Conservation (phyloP, 331 rosid species). For the Malus hybrid region DNA sequence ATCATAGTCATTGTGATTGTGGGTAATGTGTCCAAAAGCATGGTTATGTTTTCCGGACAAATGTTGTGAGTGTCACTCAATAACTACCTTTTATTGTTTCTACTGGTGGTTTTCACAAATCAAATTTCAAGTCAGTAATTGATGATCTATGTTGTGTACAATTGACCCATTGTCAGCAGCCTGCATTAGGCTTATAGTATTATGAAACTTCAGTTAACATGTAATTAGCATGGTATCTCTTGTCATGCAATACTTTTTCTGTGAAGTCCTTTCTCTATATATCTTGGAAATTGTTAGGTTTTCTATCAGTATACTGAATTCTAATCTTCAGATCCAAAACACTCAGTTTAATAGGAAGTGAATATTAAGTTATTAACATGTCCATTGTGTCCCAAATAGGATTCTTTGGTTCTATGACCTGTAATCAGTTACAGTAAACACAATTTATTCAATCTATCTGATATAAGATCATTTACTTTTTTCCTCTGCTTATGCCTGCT, state of each 20-base stretch:
- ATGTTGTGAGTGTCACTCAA: neutral
- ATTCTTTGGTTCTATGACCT: neutral
- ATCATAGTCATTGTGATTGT: neutral
- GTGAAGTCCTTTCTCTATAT: neutral
- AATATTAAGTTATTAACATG: neutral
- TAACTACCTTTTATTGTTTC: neutral
- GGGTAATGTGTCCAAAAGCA: neutral
- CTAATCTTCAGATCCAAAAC: neutral
- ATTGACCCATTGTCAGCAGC: no score
- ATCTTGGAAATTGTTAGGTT: neutral
- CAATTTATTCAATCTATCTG: neutral
- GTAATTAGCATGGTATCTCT: no score
- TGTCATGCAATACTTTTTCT: no score
- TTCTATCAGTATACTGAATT: neutral
- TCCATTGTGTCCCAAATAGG: neutral
- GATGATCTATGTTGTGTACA: neutral
- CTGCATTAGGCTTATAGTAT: no score
- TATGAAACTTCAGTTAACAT: no score
- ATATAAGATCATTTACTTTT: neutral
- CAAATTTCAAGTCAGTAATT: neutral
- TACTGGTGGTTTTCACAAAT: neutral
- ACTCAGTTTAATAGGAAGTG: neutral
- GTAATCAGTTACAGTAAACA: no score
- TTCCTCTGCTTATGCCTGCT: neutral
- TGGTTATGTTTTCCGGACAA: neutral